Evolutionary conservation across 208 protist species (phyloP), one percentile per base, ranked within the genome.

Genomic region (Wallacemonas sp.): DNA sequence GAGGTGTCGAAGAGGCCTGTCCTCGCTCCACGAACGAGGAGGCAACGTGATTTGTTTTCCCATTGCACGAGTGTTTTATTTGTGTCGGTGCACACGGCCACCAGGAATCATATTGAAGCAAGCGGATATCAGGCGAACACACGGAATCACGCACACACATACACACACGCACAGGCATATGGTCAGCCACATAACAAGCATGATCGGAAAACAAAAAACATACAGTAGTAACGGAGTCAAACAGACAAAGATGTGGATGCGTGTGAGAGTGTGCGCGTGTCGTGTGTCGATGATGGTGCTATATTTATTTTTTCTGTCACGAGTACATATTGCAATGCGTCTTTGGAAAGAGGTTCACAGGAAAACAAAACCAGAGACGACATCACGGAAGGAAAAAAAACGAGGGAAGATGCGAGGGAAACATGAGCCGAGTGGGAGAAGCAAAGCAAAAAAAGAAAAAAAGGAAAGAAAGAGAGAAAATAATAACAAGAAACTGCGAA

Each of bases 401-500:
- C 0, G 19, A 49, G 19, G 19, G 12, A 16, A 49, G 19, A 9
- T 16, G 44, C 24, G 26, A 55, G 26, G 8, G 9, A 21, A 30
- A 55, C 24, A 14, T 14, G 44, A 49, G 44, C 5, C 9, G 44
- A 49, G 19, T 21, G 17, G 19, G 19, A 49, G 19, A 49, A 17
- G 9, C 17, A 49, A 49, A 49, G n/a, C 8, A 58, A 12, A 44
- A 63, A 63, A 63, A 63, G 33, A 48, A 48, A 46, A 63, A 19
- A 26, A 48, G 5, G 21, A 36, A 48, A 26, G 47, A 32, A 3
- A 29, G 4, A 17, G 9, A 47, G 19, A 47, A 47, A 6, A 23
- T 17, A 47, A n/a, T n/a, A n/a, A n/a, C n/a, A n/a, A n/a, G n/a
- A 23, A 49, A 49, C 19, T 23, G 44, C 44, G 17, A 23, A 49